Percentiles rank a stretch among this genome's conserved stretches.
These are phyloP conservation scores for Plantago ovata DNA, from an alignment of 257 asterid species.

Conservation along the genomic window DNA sequence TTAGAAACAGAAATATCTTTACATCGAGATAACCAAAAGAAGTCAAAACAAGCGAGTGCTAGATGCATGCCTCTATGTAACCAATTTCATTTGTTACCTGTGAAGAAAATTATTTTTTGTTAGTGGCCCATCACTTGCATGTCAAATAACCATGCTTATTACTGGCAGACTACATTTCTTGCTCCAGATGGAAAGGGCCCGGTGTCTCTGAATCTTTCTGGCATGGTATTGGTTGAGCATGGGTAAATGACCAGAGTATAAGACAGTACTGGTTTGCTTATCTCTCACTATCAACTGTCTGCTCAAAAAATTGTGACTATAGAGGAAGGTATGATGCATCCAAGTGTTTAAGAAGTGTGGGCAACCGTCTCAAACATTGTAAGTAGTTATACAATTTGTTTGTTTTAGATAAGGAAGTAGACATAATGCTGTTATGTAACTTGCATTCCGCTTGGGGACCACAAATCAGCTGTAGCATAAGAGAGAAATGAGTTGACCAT, in stretches of 20 bases:
- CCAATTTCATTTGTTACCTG: neutral
- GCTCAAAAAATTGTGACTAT: conserved; percentile 62
- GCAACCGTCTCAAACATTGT: conserved; percentile 75
- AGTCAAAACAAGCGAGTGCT: no score
- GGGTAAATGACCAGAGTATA: conserved; percentile 62
- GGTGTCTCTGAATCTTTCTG: conserved; percentile 51
- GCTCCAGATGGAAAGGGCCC: conserved; percentile 68
- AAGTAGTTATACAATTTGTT: no score
- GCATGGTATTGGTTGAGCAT: conserved; percentile 81
- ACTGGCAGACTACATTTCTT: conserved; percentile 46
- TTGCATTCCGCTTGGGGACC: no score
- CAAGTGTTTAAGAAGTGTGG: conserved; percentile 71
- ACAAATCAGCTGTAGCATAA: neutral
- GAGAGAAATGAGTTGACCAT: no score
- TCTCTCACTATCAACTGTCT: no score
- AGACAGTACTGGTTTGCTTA: conserved; percentile 81
- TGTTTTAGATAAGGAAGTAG: no score
- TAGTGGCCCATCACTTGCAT: no score
- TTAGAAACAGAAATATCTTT: neutral
- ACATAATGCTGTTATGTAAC: no score
- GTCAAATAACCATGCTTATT: no score
- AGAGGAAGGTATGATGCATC: conserved; percentile 61
- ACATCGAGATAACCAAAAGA: neutral
- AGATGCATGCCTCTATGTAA: no score
- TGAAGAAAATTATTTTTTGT: no score